These are phyloP conservation scores for Lanzia echinophila DNA, from an alignment of 2,329 filamentous ascomycete genomes.

Conservation along the genomic window DNA sequence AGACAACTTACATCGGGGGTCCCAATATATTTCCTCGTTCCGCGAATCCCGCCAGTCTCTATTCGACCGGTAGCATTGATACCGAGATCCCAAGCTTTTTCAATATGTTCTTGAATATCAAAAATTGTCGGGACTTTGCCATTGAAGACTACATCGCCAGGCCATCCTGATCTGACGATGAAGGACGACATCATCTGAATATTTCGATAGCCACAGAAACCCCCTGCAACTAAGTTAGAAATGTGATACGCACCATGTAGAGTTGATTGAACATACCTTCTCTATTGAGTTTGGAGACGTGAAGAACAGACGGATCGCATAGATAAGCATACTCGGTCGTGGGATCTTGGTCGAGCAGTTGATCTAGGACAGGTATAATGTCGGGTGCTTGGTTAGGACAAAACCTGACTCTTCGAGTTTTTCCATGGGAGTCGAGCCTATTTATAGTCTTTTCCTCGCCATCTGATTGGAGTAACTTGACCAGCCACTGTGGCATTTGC, in stretches of 20 bases:
- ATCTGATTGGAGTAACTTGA: constrained; percentile 51
- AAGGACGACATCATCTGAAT: constrained; percentile 88
- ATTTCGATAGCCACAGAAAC: constrained; percentile 92
- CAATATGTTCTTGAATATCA: constrained; percentile 78
- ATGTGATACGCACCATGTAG: no score
- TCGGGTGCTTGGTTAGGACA: constrained; percentile 43
- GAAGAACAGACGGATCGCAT: constrained; percentile 67
- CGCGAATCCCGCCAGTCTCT: constrained; percentile 80
- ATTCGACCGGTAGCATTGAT: constrained; percentile 67
- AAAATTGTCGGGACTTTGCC: constrained; percentile 67
- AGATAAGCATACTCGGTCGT: constrained; percentile 67
- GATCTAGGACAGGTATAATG: constrained; percentile 55
- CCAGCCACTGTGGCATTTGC: constrained; percentile 66
- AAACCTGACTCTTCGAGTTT: constrained; percentile 34
- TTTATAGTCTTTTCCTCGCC: constrained; percentile 50
- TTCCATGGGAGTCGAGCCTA: constrained; percentile 39
- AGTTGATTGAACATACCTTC: constrained; percentile 60
- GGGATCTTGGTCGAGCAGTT: constrained; percentile 57
- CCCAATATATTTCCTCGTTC: constrained; percentile 93
- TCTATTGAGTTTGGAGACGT: constrained; percentile 73
- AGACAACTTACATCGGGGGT: constrained; percentile 73
- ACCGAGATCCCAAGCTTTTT: constrained; percentile 78
- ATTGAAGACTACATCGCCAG: constrained; percentile 54
- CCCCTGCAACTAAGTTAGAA: no score
- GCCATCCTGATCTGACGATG: constrained; percentile 52